Evolutionary conservation across 345 rosid species (phyloP), one percentile per base, ranked within the genome.

Genomic region (Lepidium sativum): DNA sequence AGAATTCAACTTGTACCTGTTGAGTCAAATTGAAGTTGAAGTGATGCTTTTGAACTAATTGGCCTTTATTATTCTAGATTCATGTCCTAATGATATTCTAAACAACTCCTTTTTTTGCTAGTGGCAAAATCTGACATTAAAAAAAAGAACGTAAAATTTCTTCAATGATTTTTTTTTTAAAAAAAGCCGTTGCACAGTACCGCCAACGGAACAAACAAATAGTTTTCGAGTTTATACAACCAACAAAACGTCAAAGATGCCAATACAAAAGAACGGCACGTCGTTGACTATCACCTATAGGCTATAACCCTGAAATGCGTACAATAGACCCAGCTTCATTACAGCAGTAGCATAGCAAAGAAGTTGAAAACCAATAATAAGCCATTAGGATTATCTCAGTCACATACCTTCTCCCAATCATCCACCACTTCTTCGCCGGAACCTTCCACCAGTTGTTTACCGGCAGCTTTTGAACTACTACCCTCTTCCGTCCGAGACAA

Each of bases 361-460:
- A 45, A 68, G 32, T 38, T 25, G 13, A 48, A 58, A 56, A 48
- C 9, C 40, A 39, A 4, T 38, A 50, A 49, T 5, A 17, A 29
- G 34, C 41, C 20, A 20, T 12, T 15, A n/a, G 21, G 37, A 27
- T 34, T 23, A 16, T 29, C 43, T 78, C 76, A 80, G 17, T 88
- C 91, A 54, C 76, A 92, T 62, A 86, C 94, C 61, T 89, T 81
- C 74, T 89, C 97, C 98, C 97, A 89, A 62, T 89, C 91, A 66
- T 92, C 96, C 32, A 74, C 89, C 53, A 87, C 96, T 27, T 67
- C 70, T 40, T 71, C 75, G 3, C 70, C 14, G 0, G 75, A 56
- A 62, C 37, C 67, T 39, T 54, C 79, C 54, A 67, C 78, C 20
- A 70, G 75, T 56, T 73, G 79, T 56, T 64, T 67, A 11, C 34